These are phyloP conservation scores for Rhodotorula sp. DNA, from an alignment of 1,284 basidiomycete species.

Conservation along the genomic window DNA sequence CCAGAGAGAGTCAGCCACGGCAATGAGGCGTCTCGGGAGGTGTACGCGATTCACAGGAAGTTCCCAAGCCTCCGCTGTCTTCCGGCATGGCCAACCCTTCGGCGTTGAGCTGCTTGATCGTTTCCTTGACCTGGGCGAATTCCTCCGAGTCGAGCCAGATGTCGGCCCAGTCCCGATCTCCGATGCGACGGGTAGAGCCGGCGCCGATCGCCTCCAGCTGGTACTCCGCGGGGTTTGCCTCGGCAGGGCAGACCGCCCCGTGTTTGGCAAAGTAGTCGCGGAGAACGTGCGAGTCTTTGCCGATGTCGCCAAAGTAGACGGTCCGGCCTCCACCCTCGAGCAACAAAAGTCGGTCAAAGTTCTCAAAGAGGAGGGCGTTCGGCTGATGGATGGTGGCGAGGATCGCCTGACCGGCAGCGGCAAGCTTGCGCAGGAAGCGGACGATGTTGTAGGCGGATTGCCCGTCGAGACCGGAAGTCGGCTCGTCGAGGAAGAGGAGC, in stretches of 20 bases:
- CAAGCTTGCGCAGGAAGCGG: conserved; percentile 70
- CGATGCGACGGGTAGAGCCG: conserved; percentile 46
- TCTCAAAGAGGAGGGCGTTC: conserved; percentile 53
- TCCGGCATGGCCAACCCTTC: conserved; percentile 50
- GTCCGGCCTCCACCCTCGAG: conserved; percentile 44
- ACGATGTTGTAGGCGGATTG: conserved; percentile 86
- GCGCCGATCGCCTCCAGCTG: conserved; percentile 50
- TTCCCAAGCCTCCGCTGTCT: conserved; percentile 42
- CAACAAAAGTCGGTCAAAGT: conserved; percentile 42
- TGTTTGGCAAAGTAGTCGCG: conserved; percentile 56
- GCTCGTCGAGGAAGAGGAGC: conserved; percentile 76
- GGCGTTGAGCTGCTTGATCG: conserved; percentile 54
- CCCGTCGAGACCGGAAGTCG: conserved; percentile 59
- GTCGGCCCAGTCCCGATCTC: conserved; percentile 50
- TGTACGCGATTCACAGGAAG: conserved; percentile 18
- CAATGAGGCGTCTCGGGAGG: too few relatives aligned
- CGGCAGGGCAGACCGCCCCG: conserved; percentile 35
- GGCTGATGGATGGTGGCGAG: conserved; percentile 67
- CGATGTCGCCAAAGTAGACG: conserved; percentile 45
- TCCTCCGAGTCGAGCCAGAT: conserved; percentile 49
- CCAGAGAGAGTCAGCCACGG: not conserved
- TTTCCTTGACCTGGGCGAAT: conserved; percentile 47
- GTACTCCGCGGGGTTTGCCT: conserved; percentile 40
- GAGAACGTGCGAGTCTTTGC: conserved; percentile 54
- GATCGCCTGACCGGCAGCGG: conserved; percentile 74